These are phyloP conservation scores for Cordyceps farinosa DNA, from an alignment of 2,329 filamentous ascomycete genomes.

Conservation along the genomic window DNA sequence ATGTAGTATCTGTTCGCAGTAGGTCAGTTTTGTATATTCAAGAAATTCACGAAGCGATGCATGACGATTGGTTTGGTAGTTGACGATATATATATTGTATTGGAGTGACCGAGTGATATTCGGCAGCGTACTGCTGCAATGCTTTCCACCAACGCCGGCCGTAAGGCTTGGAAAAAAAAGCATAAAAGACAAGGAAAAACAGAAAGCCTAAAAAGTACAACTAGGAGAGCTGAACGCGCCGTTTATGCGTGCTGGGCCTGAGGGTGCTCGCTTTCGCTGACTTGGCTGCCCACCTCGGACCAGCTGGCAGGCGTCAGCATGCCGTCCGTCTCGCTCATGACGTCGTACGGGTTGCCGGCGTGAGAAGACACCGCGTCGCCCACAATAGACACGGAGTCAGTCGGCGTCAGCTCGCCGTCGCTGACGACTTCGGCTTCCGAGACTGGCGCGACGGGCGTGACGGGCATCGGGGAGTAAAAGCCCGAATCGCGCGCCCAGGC, in stretches of 20 bases:
- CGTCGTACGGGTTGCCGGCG: conserved; percentile 45
- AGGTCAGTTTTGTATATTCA: background rate
- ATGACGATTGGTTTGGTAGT: background rate
- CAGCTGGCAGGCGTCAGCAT: conserved; percentile 60
- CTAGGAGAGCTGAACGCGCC: background rate
- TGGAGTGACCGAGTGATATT: background rate
- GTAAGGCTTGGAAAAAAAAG: background rate
- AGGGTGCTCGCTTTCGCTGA: conserved; percentile 50
- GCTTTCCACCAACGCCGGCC: conserved; percentile 10
- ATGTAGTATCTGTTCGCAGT: background rate
- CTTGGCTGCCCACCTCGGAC: conserved; percentile 62
- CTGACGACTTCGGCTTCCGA: conserved; percentile 52
- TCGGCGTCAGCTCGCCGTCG: conserved; percentile 55
- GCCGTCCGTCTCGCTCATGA: conserved; percentile 58
- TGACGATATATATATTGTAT: background rate
- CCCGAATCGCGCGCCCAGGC: conserved; percentile 59
- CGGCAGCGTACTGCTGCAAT: background rate
- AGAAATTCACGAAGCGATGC: background rate
- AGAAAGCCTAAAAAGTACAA: background rate
- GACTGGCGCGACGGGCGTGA: conserved; percentile 43
- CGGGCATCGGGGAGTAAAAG: conserved; percentile 60
- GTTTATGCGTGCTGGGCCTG: conserved; percentile 9
- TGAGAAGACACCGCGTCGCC: conserved; percentile 41
- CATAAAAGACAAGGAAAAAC: background rate
- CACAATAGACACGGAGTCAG: conserved; percentile 53